phyloP scores from a whole-genome alignment of 1,139 yeast species.

The Debaryomyces singareniensis region DNA sequence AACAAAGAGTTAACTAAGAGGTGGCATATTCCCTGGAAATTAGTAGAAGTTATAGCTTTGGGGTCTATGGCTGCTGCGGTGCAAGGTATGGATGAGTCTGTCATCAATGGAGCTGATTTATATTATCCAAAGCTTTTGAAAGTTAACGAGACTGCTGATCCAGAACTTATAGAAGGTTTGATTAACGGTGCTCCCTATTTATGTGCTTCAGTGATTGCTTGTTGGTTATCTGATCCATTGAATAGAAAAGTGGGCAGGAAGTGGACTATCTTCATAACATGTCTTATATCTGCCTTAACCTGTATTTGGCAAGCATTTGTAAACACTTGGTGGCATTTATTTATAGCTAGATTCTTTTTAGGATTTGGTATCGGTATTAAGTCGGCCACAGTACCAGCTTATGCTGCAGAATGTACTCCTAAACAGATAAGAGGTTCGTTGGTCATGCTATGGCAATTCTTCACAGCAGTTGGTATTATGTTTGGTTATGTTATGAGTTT shows the following conservation, averaged over 20 bases:
- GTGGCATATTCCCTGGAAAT: slow-evolving; percentile 58
- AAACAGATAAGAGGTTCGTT: slow-evolving; percentile 71
- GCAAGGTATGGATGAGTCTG: slow-evolving; percentile 92
- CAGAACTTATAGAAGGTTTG: slow-evolving; percentile 64
- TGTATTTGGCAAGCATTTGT: slow-evolving; percentile 77
- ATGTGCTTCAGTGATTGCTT: slow-evolving; percentile 62
- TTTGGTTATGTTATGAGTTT: slow-evolving; percentile 68
- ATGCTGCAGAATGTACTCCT: slow-evolving; percentile 77
- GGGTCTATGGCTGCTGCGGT: slow-evolving; percentile 88
- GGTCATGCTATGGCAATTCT: slow-evolving; percentile 86
- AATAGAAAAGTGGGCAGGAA: slow-evolving; percentile 64
- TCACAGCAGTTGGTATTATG: slow-evolving; percentile 85
- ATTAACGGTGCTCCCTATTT: slow-evolving; percentile 80
- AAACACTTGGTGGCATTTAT: slow-evolving; percentile 69
- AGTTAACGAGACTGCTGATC: slow-evolving; percentile 39
- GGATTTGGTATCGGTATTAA: slow-evolving; percentile 81
- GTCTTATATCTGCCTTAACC: slow-evolving; percentile 57
- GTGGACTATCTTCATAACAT: slow-evolving; percentile 66
- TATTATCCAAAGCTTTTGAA: slow-evolving; percentile 58
- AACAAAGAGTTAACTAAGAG: slow-evolving; percentile 53
- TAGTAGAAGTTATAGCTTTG: slow-evolving; percentile 60
- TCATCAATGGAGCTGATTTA: slow-evolving; percentile 75
- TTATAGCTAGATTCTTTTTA: slow-evolving; percentile 63
- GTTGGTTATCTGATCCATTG: slow-evolving; percentile 68
- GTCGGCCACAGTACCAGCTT: slow-evolving; percentile 76